Evolutionary conservation across 306 rosid species (phyloP).

Genomic region (Calophaca sinica): DNA sequence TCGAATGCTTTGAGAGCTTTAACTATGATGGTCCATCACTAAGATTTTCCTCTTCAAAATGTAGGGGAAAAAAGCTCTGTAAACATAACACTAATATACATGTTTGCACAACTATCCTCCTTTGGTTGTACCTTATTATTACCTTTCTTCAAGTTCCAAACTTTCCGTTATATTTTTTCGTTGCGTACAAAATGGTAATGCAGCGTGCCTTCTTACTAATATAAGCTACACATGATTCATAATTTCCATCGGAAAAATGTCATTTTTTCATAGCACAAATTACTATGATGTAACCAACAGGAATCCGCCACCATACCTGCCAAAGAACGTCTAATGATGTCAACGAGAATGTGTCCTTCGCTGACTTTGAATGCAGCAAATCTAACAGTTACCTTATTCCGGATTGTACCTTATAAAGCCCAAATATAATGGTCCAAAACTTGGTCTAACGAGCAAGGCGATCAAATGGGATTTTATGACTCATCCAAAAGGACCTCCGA

Average conservation of each 20-base stretch:
- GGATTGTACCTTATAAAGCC: conserved; percentile 65
- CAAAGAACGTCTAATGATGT: conserved; percentile 66
- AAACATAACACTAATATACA: too few relatives aligned
- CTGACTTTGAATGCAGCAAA: conserved; percentile 61
- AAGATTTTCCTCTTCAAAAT: too few relatives aligned
- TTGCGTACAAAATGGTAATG: too few relatives aligned
- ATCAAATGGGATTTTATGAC: conserved; percentile 74
- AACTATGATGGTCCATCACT: too few relatives aligned
- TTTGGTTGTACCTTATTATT: too few relatives aligned
- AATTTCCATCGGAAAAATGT: background rate
- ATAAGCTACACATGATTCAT: background rate
- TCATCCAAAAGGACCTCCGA: conserved; percentile 63
- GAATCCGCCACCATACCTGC: conserved; percentile 51
- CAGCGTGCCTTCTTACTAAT: conserved; percentile 2
- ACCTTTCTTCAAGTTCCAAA: too few relatives aligned
- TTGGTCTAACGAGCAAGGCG: conserved; percentile 57
- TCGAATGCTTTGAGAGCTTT: too few relatives aligned
- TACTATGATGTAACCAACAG: conserved; percentile 49
- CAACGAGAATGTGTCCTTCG: conserved; percentile 63
- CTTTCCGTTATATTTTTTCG: background rate
- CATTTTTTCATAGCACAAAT: conserved; percentile 28
- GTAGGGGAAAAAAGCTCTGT: too few relatives aligned
- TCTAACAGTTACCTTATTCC: conserved; percentile 61
- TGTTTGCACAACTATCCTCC: too few relatives aligned
- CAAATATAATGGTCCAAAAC: conserved; percentile 80